A percentile compares a stretch with the other conserved stretches of the same genome.
Conservation (phyloP, 441 rosid genomes). For the Pelargonium hybrid region DNA sequence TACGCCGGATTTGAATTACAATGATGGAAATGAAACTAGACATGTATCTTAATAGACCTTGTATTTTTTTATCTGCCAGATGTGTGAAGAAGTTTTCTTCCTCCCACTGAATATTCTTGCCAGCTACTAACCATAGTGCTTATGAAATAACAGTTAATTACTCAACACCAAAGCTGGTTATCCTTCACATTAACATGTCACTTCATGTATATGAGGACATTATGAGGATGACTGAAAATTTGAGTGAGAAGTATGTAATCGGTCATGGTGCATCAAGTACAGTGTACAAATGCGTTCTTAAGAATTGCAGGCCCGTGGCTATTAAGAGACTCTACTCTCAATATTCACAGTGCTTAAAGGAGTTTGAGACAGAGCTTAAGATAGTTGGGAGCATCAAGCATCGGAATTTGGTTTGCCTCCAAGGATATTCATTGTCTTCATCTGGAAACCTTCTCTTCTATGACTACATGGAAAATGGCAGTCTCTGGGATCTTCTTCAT, state of each 20-base stretch:
- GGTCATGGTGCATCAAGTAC: constrained; percentile 92
- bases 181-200: constrained; percentile 96
- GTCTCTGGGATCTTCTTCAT: constrained; percentile 95
- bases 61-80: too few relatives aligned
- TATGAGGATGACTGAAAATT: constrained; percentile 94
- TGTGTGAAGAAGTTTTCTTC: too few relatives aligned
- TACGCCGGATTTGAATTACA: background rate
- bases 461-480: constrained; percentile 95
- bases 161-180: constrained; percentile 71
- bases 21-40: too few relatives aligned
- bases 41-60: too few relatives aligned
- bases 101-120: background rate
- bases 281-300: constrained; percentile 85
- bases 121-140: constrained; percentile 17
- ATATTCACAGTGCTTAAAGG: constrained; percentile 73
- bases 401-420: constrained; percentile 81
- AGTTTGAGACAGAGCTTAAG: constrained; percentile 84
- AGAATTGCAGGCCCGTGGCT: constrained; percentile 91
- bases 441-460: constrained; percentile 85
- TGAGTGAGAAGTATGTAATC: constrained; percentile 79
- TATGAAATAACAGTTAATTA: constrained; percentile 42
- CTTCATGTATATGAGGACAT: constrained; percentile 94
- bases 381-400: constrained; percentile 89
- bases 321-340: constrained; percentile 85
- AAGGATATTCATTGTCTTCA: constrained; percentile 78